Base-by-base conservation (phyloP, 2,329 filamentous ascomycete species). In the Penicillium sp. region DNA sequence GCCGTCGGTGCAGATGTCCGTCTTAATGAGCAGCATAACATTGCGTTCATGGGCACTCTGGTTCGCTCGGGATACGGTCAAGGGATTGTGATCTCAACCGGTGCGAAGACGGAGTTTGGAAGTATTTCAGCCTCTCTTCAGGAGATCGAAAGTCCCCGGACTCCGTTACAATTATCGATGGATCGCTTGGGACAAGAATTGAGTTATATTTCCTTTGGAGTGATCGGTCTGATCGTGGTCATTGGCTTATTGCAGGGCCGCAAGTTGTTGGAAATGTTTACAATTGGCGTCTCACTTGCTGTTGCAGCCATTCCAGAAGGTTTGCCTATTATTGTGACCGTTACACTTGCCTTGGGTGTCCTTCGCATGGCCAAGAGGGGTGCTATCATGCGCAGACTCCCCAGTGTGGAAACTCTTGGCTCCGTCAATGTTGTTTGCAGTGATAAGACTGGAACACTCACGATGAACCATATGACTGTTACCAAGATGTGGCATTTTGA, bases 381-480 rank as follows among this genome's bases (percentile, higher is more conserved):
- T 72, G 95, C 95, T 9, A 99, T 99, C 72, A 93, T 99, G 58
- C 89, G 95, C 64, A 89, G 90, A 70, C 89, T 99, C 77, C 96
- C 96, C 22, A 98, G 95, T 74, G 96, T 99, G 9, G 95, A 99
- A 74, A 99, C 95, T 0, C 79, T 99, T 5, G 96, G 96, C 9
- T 97, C 93, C n/a, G 95, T 99, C 57, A 99, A 98, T 68, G 93
- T 99, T n/a, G 91, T 99, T 7, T 99, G 96, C 79, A 97, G 92
- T 65, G 95, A 99, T 80, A 99, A 99, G 79, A 99, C 95, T 44
- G 91, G 93, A 31, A 99, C 95, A 1, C 79, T 99, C 59, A 99
- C 95, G 0, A 92, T 93, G 71, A 99, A 98, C 71, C 95, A 99
- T 72, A 98, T 99, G 95, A 96, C 95, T 1, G 92, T 92, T 0